phyloP scores from a whole-genome alignment of 177 flowering plant genomes.

The Vitis hybrid region DNA sequence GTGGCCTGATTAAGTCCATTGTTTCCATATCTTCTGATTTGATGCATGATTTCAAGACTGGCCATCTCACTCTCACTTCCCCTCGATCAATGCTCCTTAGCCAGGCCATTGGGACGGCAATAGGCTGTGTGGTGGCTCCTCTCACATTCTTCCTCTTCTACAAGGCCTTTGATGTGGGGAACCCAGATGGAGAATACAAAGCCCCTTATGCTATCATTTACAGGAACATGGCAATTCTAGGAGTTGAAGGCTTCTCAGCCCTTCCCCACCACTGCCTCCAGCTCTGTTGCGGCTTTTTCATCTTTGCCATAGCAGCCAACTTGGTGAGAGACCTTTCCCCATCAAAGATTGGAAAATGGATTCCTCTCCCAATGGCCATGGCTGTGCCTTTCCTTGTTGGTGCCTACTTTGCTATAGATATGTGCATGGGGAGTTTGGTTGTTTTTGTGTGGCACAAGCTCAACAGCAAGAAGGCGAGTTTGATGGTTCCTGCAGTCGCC shows the following conservation, averaged over 20 bases:
- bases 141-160: slow-evolving; percentile 80
- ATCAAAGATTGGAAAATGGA: slow-evolving; percentile 45
- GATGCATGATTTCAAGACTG: slow-evolving; percentile 92
- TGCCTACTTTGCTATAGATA: slow-evolving; percentile 78
- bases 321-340: slow-evolving; percentile 61
- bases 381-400: slow-evolving; percentile 92
- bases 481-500: slow-evolving; percentile 88
- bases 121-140: slow-evolving; percentile 87
- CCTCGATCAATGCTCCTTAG: slow-evolving; percentile 84
- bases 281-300: slow-evolving; percentile 76
- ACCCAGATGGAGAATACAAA: slow-evolving; percentile 75
- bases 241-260: slow-evolving; percentile 82
- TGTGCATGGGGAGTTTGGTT: slow-evolving; percentile 76
- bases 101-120: slow-evolving; percentile 86
- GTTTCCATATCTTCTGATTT: slow-evolving; percentile 73
- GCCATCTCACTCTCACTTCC: slow-evolving; percentile 81
- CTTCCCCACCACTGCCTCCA: slow-evolving; percentile 79
- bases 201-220: slow-evolving; percentile 88
- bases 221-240: slow-evolving; percentile 88
- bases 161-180: slow-evolving; percentile 88
- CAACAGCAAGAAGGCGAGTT: slow-evolving; percentile 44
- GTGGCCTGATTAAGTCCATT: slow-evolving; percentile 82
- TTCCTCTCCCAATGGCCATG: slow-evolving; percentile 96
- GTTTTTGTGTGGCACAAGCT: slow-evolving; percentile 69
- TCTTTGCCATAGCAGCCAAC: slow-evolving; percentile 62